Evolutionary conservation across 73 alveolate genomes (phyloP).

Genomic region (Paramecium sexaurelia): DNA sequence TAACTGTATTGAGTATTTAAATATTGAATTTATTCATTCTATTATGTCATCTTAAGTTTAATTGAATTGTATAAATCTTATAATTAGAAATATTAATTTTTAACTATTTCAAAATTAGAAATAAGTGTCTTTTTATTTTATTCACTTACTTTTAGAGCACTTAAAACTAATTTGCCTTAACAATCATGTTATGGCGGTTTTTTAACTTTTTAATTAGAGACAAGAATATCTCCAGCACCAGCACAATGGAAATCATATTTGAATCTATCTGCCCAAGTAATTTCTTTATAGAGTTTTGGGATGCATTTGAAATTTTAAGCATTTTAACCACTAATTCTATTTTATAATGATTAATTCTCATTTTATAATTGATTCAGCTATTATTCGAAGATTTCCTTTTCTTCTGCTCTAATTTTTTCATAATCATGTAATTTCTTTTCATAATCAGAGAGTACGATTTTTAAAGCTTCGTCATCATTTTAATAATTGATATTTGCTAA

Average conservation of each 20-base stretch:
- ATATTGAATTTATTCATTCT: neutral
- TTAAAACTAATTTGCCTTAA: conserved; percentile 1
- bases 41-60: neutral
- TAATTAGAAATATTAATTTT: neutral
- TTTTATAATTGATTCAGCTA: neutral
- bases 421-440: conserved; percentile 37
- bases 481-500: neutral
- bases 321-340: neutral
- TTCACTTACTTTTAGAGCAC: neutral
- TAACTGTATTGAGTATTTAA: neutral
- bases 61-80: neutral
- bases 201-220: neutral
- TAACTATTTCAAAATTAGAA: neutral
- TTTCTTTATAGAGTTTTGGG: neutral
- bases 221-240: conserved; percentile 36
- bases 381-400: neutral
- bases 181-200: conserved; percentile 52
- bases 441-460: conserved; percentile 22
- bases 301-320: neutral
- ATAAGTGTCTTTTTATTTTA: neutral
- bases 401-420: conserved; percentile 21
- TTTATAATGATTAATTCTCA: neutral
- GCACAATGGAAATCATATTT: neutral
- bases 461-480: conserved; percentile 52
- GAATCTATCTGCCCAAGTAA: conserved; percentile 30